phyloP scores from a whole-genome alignment of 2,329 filamentous ascomycete species.

The Aureobasidium vineae region DNA sequence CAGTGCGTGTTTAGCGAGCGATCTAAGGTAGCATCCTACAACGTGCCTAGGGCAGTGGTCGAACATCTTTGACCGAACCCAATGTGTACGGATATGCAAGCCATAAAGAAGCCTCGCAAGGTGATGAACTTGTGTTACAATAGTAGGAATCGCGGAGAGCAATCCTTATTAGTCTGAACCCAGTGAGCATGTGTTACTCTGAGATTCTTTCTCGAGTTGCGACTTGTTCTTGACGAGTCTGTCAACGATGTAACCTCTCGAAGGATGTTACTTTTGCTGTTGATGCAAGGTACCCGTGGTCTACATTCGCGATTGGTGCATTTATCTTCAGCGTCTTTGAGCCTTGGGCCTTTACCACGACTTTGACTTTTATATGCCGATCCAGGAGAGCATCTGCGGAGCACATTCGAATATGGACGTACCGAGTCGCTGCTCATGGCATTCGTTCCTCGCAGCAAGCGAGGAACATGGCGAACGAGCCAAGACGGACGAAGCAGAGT shows the following conservation, averaged over 20 bases:
- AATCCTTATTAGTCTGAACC: background rate
- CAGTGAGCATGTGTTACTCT: background rate
- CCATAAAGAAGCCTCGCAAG: background rate
- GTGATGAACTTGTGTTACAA: background rate
- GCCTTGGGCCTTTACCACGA: background rate
- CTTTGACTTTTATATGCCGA: conserved; percentile 7
- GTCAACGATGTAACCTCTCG: background rate
- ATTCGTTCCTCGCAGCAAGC: background rate
- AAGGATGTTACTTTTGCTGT: background rate
- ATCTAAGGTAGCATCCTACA: background rate
- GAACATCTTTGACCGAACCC: background rate
- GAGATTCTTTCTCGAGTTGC: background rate
- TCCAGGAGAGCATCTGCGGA: background rate
- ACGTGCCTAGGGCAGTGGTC: background rate
- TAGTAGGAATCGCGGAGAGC: background rate
- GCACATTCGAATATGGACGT: background rate
- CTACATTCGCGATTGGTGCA: conserved; percentile 17
- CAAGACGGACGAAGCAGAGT: background rate
- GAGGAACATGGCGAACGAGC: background rate
- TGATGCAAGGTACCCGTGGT: conserved; percentile 13
- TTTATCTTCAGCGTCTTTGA: background rate
- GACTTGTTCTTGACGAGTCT: background rate
- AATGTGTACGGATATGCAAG: background rate
- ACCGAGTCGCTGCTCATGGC: background rate
- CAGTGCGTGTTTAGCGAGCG: background rate